Percentiles rank a stretch among this genome's conserved stretches.
These are phyloP conservation scores for Elaphomyces granulatus DNA, from an alignment of 495 filamentous ascomycete species.

Conservation along the genomic window DNA sequence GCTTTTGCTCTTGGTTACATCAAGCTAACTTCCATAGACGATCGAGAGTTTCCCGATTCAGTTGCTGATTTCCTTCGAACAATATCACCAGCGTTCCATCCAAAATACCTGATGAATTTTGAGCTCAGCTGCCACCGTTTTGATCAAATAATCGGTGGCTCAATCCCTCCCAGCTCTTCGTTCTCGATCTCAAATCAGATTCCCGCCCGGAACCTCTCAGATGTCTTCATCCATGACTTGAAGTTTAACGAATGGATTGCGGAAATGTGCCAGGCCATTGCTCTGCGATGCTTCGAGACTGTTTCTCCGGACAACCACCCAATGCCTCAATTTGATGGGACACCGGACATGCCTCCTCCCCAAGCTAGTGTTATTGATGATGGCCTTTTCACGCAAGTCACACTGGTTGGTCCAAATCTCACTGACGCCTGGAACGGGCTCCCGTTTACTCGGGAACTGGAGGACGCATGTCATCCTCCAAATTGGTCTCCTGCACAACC, in stretches of 20 bases:
- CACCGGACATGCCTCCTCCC: background rate
- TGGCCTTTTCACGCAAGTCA: background rate
- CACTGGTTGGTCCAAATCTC: background rate
- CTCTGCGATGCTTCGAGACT: background rate
- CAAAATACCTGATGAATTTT: background rate
- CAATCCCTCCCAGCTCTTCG: background rate
- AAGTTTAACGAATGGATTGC: background rate
- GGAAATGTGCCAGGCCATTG: background rate
- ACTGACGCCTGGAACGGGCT: background rate
- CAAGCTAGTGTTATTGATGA: background rate
- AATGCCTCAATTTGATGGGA: background rate
- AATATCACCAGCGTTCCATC: background rate
- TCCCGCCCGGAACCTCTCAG: background rate
- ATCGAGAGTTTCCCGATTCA: background rate
- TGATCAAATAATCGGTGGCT: background rate
- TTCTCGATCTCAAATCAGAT: background rate
- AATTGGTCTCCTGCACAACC: background rate
- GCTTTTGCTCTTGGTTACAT: background rate
- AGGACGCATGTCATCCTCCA: background rate
- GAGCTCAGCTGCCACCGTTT: background rate
- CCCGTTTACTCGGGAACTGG: background rate
- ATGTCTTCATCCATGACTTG: background rate
- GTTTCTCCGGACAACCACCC: background rate
- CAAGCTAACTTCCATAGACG: background rate
- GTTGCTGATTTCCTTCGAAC: background rate